Evolutionary conservation across 495 filamentous ascomycete genomes (phyloP), one percentile per base, ranked within the genome.

Genomic region (Penicillium paxilli): DNA sequence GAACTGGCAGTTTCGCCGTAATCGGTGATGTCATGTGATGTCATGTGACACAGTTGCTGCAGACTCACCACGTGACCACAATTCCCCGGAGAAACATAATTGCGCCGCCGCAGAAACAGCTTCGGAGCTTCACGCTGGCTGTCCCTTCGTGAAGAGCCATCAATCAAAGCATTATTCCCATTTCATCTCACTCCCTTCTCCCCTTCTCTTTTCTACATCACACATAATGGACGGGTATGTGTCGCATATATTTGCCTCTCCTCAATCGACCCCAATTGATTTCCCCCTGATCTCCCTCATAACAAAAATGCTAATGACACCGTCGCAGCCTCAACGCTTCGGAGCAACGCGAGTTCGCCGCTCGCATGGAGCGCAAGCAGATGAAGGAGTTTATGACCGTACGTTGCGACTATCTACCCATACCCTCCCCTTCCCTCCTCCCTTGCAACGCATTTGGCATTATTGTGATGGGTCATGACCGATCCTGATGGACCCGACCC

Each of bases 321-420:
- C n/a, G n/a, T 23, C 7, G 45, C 51, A 75, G 72, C 59, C 90
- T 98, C 71, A 92, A 86, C 54, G 70, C 82, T 60, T 70, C 86
- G 51, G 94, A 99, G 76, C 88, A 92, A 76, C 87, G 89, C 72
- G 91, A 98, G 80, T 87, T 99, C 70, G 85, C 93, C 64, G 64
- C 80, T 71, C 89, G 93, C 73, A 90, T 98, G 82, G 90, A 98
- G 78, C 87, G 87, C 74, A 92, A 92, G 75, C 94, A 99, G 78
- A 87, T 98, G 83, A 96, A 96, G 78, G 93, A 97, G 58, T 97
- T 98, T 69, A 96, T 97, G 88, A 88, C 82, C 59, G 94, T 98
- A 83, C 70, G 79, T 80, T 3, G 5, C 11, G 5, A 28, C 14
- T 26, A 33, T 35, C 17, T 2, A 10, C 12, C 49, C 24, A 10